Evolutionary conservation across 202 grass and related monocot species (phyloP).

Genomic region (Dendrocalamus latiflorus): DNA sequence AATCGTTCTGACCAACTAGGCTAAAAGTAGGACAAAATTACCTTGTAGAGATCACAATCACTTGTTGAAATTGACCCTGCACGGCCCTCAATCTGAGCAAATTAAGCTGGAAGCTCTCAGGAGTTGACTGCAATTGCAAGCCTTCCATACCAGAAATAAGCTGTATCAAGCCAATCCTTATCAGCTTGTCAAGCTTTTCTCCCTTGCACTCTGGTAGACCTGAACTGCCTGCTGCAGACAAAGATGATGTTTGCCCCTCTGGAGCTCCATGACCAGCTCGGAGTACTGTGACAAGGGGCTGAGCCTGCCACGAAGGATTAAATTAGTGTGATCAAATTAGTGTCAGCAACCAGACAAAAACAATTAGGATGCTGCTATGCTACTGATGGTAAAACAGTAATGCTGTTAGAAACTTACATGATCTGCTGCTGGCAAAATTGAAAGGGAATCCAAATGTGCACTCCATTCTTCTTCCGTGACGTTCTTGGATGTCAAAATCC

Average conservation of each 20-base stretch:
- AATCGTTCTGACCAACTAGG: background rate
- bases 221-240: conserved; percentile 10
- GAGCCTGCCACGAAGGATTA: conserved; percentile 41
- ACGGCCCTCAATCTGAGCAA: conserved; percentile 55
- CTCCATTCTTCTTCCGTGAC: conserved; percentile 64
- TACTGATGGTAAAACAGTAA: background rate
- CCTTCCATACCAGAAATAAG: conserved; percentile 60
- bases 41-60: conserved; percentile 86
- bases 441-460: conserved; percentile 50
- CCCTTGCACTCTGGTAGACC: conserved; percentile 66
- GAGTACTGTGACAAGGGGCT: conserved; percentile 54
- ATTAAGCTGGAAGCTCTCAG: conserved; percentile 80
- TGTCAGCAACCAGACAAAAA: background rate
- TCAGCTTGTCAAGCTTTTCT: conserved; percentile 64
- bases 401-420: conserved; percentile 25
- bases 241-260: background rate
- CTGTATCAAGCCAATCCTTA: conserved; percentile 71
- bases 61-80: conserved; percentile 76
- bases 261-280: conserved; percentile 55
- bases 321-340: background rate
- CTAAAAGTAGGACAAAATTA: background rate
- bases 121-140: conserved; percentile 48
- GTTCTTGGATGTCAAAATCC: conserved; percentile 44
- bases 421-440: conserved; percentile 42
- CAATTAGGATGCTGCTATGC: background rate